Base-by-base conservation (phyloP, 495 filamentous ascomycete genomes). In the Letharia columbiana region DNA sequence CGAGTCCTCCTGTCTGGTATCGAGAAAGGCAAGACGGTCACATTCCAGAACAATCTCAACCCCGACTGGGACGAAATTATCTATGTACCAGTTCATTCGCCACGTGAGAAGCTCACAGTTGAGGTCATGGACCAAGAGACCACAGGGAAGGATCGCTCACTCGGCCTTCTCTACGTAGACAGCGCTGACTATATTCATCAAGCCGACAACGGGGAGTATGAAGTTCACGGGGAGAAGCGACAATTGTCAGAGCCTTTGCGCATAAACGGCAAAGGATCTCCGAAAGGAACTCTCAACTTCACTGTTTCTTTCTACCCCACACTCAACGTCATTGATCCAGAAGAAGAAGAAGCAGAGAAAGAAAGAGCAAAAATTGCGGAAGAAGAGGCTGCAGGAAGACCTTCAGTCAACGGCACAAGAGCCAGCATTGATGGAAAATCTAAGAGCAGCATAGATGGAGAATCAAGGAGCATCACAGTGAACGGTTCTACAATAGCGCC, bases 111-210 rank as follows among this genome's bases (percentile, higher is more conserved):
- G 69, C 74, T 99, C 28, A 84, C 84, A 0, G 76, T 99, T 18
- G 94, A 98, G 75, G 91, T 97, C 67, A 98, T 99, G 94, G 94
- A 99, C 70, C 84, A 91, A 62, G 94, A 99, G 77, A 91, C 84
- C 60, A 79, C 96, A 65, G 88, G 89, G 66, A 91, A 89, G 71
- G 94, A 99, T 73, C 87, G 95, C 44, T 86, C 87, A 31, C 83
- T 99, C 39, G 94, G 94, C 41, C 79, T 85, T 42, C 77, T 89
- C 20, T 91, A 97, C 65, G 74, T 98, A 54, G 80, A 82, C 42
- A 85, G 87, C 12, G 80, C 87, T 7, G 91, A 97, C 64, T 98
- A 90, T 71, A 84, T 97, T 68, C 76, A 77, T 5, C 84, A 93
- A 71, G 87, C 83, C 50, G 90, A 92, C 35, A 82, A 83, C 69